Conservation (phyloP, 2,329 filamentous ascomycete genomes). For the Alternaria gansuensis region DNA sequence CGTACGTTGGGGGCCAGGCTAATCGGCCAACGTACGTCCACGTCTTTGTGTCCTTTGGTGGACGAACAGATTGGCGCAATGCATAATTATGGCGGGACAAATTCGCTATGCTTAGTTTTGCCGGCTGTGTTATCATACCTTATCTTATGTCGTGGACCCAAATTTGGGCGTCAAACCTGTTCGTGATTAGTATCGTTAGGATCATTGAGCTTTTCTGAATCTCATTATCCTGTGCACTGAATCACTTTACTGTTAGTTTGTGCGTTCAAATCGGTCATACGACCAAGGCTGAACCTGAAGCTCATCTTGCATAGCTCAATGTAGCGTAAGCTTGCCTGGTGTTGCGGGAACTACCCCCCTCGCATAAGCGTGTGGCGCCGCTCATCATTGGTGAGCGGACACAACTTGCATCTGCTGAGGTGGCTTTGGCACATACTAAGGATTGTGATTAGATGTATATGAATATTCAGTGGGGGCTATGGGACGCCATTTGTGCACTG, state of each 20-base stretch:
- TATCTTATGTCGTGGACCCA: background rate
- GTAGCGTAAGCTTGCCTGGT: conserved; percentile 3
- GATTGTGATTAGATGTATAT: background rate
- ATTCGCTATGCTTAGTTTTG: conserved; percentile 1
- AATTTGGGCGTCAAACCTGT: background rate
- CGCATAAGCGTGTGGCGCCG: conserved; percentile 18
- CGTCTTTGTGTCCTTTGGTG: background rate
- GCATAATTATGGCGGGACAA: background rate
- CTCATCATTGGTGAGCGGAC: conserved; percentile 3
- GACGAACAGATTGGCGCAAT: conserved; percentile 2
- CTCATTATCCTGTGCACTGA: background rate
- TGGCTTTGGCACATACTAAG: background rate
- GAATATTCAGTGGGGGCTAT: background rate
- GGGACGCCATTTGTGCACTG: background rate
- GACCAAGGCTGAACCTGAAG: conserved; percentile 3
- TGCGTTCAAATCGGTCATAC: background rate
- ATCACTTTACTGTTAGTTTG: background rate
- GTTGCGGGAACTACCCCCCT: background rate
- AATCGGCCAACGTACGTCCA: background rate
- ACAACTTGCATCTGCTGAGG: conserved; percentile 1
- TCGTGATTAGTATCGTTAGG: conserved; percentile 4
- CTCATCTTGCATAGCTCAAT: background rate
- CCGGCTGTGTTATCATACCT: conserved; percentile 3
- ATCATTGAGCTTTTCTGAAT: background rate
- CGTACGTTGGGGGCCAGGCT: conserved; percentile 1